Evolutionary conservation across 192 early-diverging fungal genomes (phyloP).

Genomic region (Podochytrium sp.): DNA sequence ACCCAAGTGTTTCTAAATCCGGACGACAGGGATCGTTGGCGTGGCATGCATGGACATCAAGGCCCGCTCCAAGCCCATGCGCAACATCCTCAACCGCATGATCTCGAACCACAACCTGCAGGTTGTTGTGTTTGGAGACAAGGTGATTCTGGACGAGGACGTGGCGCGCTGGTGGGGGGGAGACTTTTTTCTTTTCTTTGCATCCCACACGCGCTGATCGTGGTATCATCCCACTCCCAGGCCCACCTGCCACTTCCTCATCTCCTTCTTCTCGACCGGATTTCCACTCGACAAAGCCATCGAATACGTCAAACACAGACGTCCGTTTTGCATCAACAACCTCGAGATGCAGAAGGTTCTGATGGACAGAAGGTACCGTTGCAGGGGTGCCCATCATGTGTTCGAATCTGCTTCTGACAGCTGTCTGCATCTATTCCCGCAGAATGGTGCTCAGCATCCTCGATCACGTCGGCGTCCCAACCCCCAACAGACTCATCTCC

Average conservation of each 20-base stretch:
- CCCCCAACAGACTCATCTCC: constrained; percentile 71
- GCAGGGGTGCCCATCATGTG: no score
- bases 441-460: constrained; percentile 83
- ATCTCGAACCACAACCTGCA: constrained; percentile 69
- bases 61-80: constrained; percentile 95
- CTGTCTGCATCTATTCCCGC: neutral
- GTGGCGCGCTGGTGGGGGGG: constrained; percentile 70
- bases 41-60: constrained; percentile 36
- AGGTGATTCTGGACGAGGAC: constrained; percentile 94
- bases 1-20: no score
- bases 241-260: constrained; percentile 95
- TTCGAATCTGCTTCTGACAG: neutral
- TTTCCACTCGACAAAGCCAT: constrained; percentile 95
- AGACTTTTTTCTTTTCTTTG: neutral
- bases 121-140: constrained; percentile 93
- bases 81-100: constrained; percentile 78
- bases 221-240: no score
- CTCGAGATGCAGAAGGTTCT: constrained; percentile 85
- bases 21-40: constrained; percentile 34
- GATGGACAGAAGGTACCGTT: constrained; percentile 69
- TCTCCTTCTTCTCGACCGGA: constrained; percentile 93
- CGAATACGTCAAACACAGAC: constrained; percentile 79
- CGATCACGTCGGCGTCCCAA: constrained; percentile 78
- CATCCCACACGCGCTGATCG: neutral
- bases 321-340: constrained; percentile 91